Evolutionary conservation across 2,329 filamentous ascomycete genomes (phyloP).

Genomic region (Fusarium chaquense): DNA sequence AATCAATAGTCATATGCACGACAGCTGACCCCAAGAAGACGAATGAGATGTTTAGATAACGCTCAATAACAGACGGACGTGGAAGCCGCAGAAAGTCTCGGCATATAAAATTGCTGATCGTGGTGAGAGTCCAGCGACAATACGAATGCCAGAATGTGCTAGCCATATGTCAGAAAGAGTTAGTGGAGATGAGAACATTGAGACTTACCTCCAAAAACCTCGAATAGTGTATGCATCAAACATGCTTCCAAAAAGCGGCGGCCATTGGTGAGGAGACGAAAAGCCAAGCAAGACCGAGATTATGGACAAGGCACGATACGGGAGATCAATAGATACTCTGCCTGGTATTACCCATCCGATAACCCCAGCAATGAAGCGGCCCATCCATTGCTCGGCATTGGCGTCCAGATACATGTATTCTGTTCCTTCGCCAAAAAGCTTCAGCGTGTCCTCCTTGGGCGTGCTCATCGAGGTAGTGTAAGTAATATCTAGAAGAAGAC

Average conservation of each 20-base stretch:
- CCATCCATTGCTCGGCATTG: background rate
- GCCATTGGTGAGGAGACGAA: background rate
- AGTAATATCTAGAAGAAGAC: background rate
- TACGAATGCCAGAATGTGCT: background rate
- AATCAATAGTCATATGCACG: background rate
- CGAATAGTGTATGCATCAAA: background rate
- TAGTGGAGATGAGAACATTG: rapidly evolving
- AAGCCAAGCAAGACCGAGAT: background rate
- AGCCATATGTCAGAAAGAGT: background rate
- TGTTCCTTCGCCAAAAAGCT: background rate
- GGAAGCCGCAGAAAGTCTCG: background rate
- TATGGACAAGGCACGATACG: background rate
- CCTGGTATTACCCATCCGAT: background rate
- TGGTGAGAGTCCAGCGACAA: background rate
- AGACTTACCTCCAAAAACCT: background rate
- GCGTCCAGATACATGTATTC: background rate
- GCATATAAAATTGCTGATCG: background rate
- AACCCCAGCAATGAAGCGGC: background rate
- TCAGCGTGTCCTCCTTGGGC: background rate
- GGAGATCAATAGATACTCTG: background rate
- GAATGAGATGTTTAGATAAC: background rate
- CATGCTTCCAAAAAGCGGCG: background rate
- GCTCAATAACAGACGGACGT: background rate
- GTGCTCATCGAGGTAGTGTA: background rate
- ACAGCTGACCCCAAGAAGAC: background rate